These are phyloP conservation scores for Suhomyces terraborum DNA, from an alignment of 1,139 yeast species.

Conservation along the genomic window DNA sequence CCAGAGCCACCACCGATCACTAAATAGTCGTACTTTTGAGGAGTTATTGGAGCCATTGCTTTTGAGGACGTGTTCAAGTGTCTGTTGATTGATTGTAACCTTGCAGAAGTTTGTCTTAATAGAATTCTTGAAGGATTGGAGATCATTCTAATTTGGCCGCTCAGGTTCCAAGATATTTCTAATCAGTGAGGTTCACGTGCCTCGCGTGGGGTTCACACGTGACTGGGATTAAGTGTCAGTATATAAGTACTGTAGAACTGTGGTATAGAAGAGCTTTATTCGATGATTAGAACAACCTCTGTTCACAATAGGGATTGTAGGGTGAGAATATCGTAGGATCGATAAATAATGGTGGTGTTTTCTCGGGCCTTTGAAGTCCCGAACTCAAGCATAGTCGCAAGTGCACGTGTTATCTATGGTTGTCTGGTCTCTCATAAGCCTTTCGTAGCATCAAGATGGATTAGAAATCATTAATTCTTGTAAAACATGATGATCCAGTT, in stretches of 20 bases:
- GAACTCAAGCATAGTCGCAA: not conserved
- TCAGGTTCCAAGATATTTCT: conserved; percentile 8
- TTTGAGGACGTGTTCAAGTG: conserved; percentile 29
- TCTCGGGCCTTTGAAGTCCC: too few relatives aligned
- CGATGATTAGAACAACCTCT: not conserved
- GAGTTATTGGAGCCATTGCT: conserved; percentile 53
- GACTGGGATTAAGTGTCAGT: too few relatives aligned
- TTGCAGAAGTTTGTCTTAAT: conserved; percentile 6
- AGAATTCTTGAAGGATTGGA: conserved; percentile 13
- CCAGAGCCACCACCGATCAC: conserved; percentile 99
- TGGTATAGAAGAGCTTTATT: too few relatives aligned
- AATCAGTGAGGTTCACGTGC: conserved; percentile 6
- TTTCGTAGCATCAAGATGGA: not conserved
- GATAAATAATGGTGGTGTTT: too few relatives aligned
- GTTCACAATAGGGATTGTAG: too few relatives aligned
- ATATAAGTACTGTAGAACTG: too few relatives aligned
- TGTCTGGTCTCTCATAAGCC: not conserved
- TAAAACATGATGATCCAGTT: not conserved
- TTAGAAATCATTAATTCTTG: too few relatives aligned
- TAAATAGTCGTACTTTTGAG: conserved; percentile 77
- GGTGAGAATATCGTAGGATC: too few relatives aligned
- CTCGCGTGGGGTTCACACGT: not conserved
- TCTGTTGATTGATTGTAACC: conserved; percentile 20
- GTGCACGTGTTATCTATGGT: too few relatives aligned
- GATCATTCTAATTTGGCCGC: conserved; percentile 12